Conservation (phyloP, 1,284 basidiomycete species). For the Cutaneotrichosporon cyanovorans region DNA sequence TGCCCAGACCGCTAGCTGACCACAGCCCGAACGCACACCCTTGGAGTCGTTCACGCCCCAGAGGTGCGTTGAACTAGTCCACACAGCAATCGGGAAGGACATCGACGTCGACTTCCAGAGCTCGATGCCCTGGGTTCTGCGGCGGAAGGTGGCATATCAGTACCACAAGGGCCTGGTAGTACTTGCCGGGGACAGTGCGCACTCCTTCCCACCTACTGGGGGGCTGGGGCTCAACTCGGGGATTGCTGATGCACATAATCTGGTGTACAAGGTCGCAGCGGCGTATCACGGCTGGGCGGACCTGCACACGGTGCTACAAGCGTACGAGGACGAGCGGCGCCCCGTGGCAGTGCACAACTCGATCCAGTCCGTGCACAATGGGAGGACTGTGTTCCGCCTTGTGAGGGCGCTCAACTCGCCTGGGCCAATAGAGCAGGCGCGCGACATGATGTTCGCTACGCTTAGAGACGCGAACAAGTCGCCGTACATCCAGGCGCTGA, state of each 20-base stretch:
- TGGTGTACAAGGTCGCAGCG: conserved; percentile 18
- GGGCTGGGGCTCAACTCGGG: conserved; percentile 25
- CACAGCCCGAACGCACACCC: conserved; percentile 11
- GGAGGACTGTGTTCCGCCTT: conserved; percentile 23
- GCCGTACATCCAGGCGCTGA: conserved; percentile 12
- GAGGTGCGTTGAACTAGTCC: conserved; percentile 21
- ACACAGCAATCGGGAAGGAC: conserved; percentile 19
- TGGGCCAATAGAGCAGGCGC: conserved; percentile 9
- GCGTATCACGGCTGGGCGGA: conserved; percentile 15
- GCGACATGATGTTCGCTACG: conserved; percentile 15
- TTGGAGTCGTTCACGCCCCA: conserved; percentile 18
- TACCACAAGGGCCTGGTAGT: conserved; percentile 19
- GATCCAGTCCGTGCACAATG: conserved; percentile 20
- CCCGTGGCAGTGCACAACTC: conserved; percentile 24
- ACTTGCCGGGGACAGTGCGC: conserved; percentile 19
- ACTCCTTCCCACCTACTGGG: conserved; percentile 26
- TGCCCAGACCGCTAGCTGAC: background rate
- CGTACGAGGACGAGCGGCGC: conserved; percentile 23
- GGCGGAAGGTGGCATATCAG: conserved; percentile 22
- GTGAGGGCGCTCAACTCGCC: conserved; percentile 21
- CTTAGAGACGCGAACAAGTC: conserved; percentile 18
- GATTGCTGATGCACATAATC: conserved; percentile 24
- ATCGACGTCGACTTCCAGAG: conserved; percentile 19
- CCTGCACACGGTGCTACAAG: conserved; percentile 7
- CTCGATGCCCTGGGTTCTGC: conserved; percentile 22